Conservation (phyloP, 2,329 filamentous ascomycete genomes). For the Claviceps humidiphila region DNA sequence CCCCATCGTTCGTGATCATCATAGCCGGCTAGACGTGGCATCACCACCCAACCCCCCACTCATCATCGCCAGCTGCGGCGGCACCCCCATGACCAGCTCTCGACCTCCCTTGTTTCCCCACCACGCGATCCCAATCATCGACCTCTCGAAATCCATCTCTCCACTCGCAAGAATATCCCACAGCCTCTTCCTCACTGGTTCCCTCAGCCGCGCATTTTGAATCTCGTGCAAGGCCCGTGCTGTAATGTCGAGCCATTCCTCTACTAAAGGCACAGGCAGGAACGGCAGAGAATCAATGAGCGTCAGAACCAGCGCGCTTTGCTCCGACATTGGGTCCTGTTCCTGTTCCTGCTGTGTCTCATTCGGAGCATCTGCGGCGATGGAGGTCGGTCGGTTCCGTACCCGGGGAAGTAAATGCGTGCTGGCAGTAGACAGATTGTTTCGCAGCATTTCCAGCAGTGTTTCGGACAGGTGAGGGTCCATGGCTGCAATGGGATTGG, state of each 20-base stretch:
- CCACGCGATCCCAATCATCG: slow-evolving; percentile 69
- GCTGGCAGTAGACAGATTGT: slow-evolving; percentile 40
- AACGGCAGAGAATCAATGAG: slow-evolving; percentile 69
- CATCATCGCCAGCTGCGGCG: slow-evolving; percentile 29
- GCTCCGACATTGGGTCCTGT: slow-evolving; percentile 49
- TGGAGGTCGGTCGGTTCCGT: not conserved
- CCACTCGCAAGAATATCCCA: slow-evolving; percentile 69
- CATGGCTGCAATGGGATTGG: slow-evolving; percentile 56
- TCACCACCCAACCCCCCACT: slow-evolving; percentile 35
- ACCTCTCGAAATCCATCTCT: slow-evolving; percentile 79
- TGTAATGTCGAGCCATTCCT: slow-evolving; percentile 67
- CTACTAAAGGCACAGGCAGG: slow-evolving; percentile 53
- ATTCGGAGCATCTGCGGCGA: slow-evolving; percentile 18
- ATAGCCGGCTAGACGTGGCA: slow-evolving; percentile 22
- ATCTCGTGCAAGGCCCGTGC: slow-evolving; percentile 56
- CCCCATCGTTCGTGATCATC: slow-evolving; percentile 4
- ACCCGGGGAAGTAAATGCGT: slow-evolving; percentile 26
- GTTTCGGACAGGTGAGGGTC: slow-evolving; percentile 71
- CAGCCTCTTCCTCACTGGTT: slow-evolving; percentile 55
- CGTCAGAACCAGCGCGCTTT: slow-evolving; percentile 62
- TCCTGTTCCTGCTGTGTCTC: slow-evolving; percentile 9
- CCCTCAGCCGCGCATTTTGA: slow-evolving; percentile 45
- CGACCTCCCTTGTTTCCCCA: slow-evolving; percentile 54
- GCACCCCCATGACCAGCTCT: slow-evolving; percentile 30
- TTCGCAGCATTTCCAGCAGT: slow-evolving; percentile 64